Percentiles rank a stretch among this genome's conserved stretches.
Evolutionary conservation across 1,139 yeast genomes (phyloP).

Genomic region (Candida dubliniensis): DNA sequence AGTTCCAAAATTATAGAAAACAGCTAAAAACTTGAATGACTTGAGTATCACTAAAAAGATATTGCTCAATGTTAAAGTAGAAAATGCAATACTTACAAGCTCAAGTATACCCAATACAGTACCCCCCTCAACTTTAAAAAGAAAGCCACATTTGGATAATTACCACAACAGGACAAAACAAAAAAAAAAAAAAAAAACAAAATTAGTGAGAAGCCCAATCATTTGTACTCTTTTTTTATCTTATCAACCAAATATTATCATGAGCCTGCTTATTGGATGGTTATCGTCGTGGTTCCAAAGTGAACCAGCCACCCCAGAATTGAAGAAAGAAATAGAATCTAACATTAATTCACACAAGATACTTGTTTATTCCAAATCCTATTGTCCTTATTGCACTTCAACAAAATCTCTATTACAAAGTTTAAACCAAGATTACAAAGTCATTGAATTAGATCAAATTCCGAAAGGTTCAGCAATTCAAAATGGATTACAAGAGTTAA

Average conservation of each 20-base stretch:
- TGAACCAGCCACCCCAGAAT: constrained; percentile 19
- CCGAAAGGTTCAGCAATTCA: constrained; percentile 47
- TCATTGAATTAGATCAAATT: constrained; percentile 25
- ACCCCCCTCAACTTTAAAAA: too few relatives aligned
- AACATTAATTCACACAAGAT: constrained; percentile 20
- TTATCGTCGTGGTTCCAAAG: constrained; percentile 18
- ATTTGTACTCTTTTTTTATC: background rate
- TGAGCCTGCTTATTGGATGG: constrained; percentile 13
- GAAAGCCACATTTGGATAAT: too few relatives aligned
- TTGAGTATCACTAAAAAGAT: too few relatives aligned
- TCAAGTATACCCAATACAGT: too few relatives aligned
- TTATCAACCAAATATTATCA: constrained; percentile 8
- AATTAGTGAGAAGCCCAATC: background rate
- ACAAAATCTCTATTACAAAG: constrained; percentile 23
- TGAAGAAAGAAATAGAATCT: constrained; percentile 19
- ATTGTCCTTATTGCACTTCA: constrained; percentile 30
- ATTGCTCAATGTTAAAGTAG: too few relatives aligned
- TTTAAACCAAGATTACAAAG: constrained; percentile 17
- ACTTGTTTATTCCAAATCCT: constrained; percentile 22
- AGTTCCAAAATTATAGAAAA: too few relatives aligned
- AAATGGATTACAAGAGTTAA: constrained; percentile 62
- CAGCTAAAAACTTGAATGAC: too few relatives aligned
- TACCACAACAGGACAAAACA: too few relatives aligned
- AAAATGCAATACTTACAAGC: too few relatives aligned
- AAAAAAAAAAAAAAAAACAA: too few relatives aligned